Base-by-base conservation (phyloP, 2,329 filamentous ascomycete genomes). In the Fusarium kyushuense region DNA sequence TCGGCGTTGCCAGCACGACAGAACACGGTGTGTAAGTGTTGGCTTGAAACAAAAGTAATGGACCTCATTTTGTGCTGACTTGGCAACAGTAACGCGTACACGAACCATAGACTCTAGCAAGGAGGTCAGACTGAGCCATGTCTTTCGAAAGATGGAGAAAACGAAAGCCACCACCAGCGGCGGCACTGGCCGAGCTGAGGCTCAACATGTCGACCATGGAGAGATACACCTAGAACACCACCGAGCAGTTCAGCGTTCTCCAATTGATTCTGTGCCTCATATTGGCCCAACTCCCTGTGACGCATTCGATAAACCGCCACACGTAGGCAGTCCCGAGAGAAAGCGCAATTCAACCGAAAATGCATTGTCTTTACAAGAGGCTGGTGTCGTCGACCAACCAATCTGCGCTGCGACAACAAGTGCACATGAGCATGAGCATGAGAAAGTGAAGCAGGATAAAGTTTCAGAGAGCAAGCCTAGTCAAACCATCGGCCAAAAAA, bases 61-160 rank as follows among this genome's bases (percentile, higher is more conserved):
- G n/a, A 40, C n/a, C 21, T 14, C 4, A 12, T 32, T 8, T 23
- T 35, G 17, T 53, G 21, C 49, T 69, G 29, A 69, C 30, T 25
- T 33, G 30, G 27, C 10, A 35, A 36, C 36, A 74, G 72, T 73
- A 40, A 63, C 69, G 9, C 62, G 66, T 36, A 65, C 54, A 35
- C 70, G 69, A 46, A 72, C 59, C 19, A 46, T 71, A 12, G 64
- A 74, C 51, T 45, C 54, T 40, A 59, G 49, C 30, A 69, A 62
- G 19, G 72, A 74, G 21, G 71, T 84, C 21, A 78, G 82, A 58
- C 74, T 82, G 33, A 78, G 75, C 46, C 63, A 52, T 32, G 58
- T 47, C 21, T 63, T 73, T 21, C 57, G 58, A 35, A 36, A 45
- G 25, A 40, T 67, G 21, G 66, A 70, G 27, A 38, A 45, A 30